Base-by-base conservation (phyloP, 75 land plant genomes). In the Picea glauca region DNA sequence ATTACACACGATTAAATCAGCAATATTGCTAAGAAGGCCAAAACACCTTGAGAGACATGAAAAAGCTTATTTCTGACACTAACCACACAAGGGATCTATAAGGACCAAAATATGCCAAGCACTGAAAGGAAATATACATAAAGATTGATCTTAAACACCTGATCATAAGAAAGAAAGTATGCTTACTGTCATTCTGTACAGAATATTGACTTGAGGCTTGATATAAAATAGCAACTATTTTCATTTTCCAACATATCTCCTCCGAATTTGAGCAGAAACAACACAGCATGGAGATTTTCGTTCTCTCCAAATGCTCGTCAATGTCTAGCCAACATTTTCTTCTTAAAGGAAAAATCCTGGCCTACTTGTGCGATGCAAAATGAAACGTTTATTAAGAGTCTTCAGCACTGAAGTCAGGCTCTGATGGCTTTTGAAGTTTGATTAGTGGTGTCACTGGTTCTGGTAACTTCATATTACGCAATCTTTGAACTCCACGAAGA, bases 401-500 rank as follows among this genome's bases (percentile, higher is more conserved):
- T 60, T 86, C 90, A 33, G 79, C 78, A 32, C 83, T 78, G 65
- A 88, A 86, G 78, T 88, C 88, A 2, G 88, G 93, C 38, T 91
- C 90, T 43, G 85, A 80, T 17, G 91, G 90, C 65, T 91, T 88
- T 46, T 60, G 80, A 8, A 88, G 72, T 67, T 80, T 87, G 2
- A 66, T 21, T 74, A 43, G 56, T 11, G 31, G 76, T 70, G 74
- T 70, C 9, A n/a, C 2, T 23, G 12, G 54, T 43, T 70, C 74
- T 70, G 74, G 43, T 63, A 63, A 63, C n/a, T 70, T 70, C 56
- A 12, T 43, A 70, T 43, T 70, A 70, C 74, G 74, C 74, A 70
- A 78, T 12, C 86, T 78, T 3, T 90, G 76, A 30, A 91, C 66
- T 1, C 81, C 74, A 30, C 88, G 81, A 32, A 91, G 84, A n/a